These are phyloP conservation scores for Starmerella gropengiesseri DNA, from an alignment of 805 yeast species.

Conservation along the genomic window DNA sequence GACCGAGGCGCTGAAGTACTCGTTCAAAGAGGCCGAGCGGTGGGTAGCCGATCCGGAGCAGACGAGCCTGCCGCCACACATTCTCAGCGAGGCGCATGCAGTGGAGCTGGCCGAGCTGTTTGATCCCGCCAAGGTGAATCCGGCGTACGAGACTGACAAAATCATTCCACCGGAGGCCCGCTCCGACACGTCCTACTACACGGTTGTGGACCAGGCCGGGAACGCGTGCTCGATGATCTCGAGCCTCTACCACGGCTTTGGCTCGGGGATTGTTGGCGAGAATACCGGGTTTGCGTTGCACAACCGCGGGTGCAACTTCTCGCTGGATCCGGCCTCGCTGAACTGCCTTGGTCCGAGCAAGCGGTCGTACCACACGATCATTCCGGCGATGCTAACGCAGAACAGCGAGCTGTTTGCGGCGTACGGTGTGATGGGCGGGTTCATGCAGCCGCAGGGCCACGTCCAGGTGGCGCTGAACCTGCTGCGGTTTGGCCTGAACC, in stretches of 20 bases:
- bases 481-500: constrained; percentile 48
- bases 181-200: constrained; percentile 63
- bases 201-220: constrained; percentile 56
- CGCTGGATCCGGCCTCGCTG: constrained; percentile 43
- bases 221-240: constrained; percentile 74
- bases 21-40: constrained; percentile 65
- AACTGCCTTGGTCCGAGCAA: constrained; percentile 59
- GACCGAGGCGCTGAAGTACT: constrained; percentile 61
- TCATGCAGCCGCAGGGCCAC: constrained; percentile 79
- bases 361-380: constrained; percentile 72
- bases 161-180: constrained; percentile 35
- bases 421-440: constrained; percentile 82
- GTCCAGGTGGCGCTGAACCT: constrained; percentile 64
- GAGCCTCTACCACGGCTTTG: constrained; percentile 60
- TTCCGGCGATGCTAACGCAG: constrained; percentile 66
- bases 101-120: constrained; percentile 41
- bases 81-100: constrained; percentile 43
- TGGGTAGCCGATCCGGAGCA: constrained; percentile 50
- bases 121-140: constrained; percentile 33
- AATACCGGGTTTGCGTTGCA: constrained; percentile 57
- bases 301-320: constrained; percentile 69
- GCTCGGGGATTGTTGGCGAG: constrained; percentile 55
- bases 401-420: constrained; percentile 45
- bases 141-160: constrained; percentile 36
- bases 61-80: constrained; percentile 28